Evolutionary conservation across 805 yeast species (phyloP).

Genomic region (Hanseniaspora occidentalis): DNA sequence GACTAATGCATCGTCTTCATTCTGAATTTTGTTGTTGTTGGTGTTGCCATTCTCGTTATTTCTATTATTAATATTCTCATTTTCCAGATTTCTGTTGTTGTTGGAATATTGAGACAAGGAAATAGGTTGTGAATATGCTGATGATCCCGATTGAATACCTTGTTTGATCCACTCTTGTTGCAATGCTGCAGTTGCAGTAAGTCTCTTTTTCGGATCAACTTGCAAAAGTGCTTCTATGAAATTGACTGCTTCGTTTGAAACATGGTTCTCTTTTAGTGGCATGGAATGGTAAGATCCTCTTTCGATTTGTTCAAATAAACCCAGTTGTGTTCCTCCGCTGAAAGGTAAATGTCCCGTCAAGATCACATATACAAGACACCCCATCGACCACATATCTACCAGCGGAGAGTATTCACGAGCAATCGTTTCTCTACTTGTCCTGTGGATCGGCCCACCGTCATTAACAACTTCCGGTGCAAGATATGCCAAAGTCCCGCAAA

Average conservation of each 20-base stretch:
- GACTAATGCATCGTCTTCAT: neutral
- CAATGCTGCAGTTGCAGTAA: slow-evolving; percentile 67
- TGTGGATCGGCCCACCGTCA: slow-evolving; percentile 10
- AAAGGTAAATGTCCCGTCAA: slow-evolving; percentile 91
- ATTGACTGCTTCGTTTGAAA: slow-evolving; percentile 57
- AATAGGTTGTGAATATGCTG: neutral
- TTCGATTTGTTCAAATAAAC: slow-evolving; percentile 62
- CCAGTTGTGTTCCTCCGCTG: slow-evolving; percentile 84
- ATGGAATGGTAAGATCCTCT: slow-evolving; percentile 72
- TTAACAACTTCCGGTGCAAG: slow-evolving; percentile 86
- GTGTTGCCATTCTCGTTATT: neutral
- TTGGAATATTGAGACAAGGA: slow-evolving; percentile 3
- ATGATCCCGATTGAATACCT: slow-evolving; percentile 7
- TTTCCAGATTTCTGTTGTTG: too few species aligned
- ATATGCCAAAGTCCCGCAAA: slow-evolving; percentile 95
- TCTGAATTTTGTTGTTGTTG: neutral
- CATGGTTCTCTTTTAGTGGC: slow-evolving; percentile 51
- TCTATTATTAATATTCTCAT: too few species aligned
- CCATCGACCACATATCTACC: slow-evolving; percentile 97
- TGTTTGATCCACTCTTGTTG: slow-evolving; percentile 66
- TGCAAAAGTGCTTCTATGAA: slow-evolving; percentile 62
- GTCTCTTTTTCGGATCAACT: slow-evolving; percentile 61
- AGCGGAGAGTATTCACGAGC: slow-evolving; percentile 53
- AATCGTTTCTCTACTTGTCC: slow-evolving; percentile 9
- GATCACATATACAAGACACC: slow-evolving; percentile 85